These are phyloP conservation scores for Cryptococcus sp. DNA, from an alignment of 1,284 basidiomycete genomes.

Conservation along the genomic window DNA sequence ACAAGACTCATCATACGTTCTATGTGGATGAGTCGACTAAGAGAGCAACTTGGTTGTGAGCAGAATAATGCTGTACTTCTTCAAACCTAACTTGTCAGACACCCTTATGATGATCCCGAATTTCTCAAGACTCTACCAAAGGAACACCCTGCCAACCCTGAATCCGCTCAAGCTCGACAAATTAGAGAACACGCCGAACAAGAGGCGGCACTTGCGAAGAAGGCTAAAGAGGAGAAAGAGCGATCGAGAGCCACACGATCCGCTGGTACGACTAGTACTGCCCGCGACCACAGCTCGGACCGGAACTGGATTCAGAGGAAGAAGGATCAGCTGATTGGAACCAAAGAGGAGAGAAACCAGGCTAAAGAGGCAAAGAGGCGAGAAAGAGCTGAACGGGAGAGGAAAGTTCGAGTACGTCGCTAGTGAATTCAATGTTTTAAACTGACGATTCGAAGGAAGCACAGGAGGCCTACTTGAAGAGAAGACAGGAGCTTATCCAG, in stretches of 20 bases:
- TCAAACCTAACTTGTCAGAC: conserved; percentile 2
- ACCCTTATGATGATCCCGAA: conserved; percentile 42
- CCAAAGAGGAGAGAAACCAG: conserved; percentile 36
- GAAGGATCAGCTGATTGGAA: conserved; percentile 42
- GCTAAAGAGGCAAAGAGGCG: conserved; percentile 25
- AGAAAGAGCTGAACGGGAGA: conserved; percentile 16
- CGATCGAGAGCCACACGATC: neutral
- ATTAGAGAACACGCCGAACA: conserved; percentile 21
- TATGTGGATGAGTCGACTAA: conserved; percentile 38
- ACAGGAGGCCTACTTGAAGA: conserved; percentile 24
- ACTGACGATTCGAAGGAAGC: conserved; percentile 14
- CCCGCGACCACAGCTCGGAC: neutral
- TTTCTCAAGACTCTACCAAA: conserved; percentile 35
- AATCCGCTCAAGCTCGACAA: conserved; percentile 26
- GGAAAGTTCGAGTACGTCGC: conserved; percentile 17
- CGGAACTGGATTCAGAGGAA: conserved; percentile 36
- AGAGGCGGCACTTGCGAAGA: conserved; percentile 12
- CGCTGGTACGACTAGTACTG: neutral
- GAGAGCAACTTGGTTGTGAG: conserved; percentile 27
- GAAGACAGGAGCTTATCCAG: conserved; percentile 32
- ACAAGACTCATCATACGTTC: conserved; percentile 34
- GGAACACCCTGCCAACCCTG: conserved; percentile 38
- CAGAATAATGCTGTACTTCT: no score
- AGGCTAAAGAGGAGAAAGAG: neutral
- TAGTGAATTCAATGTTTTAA: neutral